phyloP scores from a whole-genome alignment of 352 stramenopile genomes.

The Phytopythium chamaehyphon region DNA sequence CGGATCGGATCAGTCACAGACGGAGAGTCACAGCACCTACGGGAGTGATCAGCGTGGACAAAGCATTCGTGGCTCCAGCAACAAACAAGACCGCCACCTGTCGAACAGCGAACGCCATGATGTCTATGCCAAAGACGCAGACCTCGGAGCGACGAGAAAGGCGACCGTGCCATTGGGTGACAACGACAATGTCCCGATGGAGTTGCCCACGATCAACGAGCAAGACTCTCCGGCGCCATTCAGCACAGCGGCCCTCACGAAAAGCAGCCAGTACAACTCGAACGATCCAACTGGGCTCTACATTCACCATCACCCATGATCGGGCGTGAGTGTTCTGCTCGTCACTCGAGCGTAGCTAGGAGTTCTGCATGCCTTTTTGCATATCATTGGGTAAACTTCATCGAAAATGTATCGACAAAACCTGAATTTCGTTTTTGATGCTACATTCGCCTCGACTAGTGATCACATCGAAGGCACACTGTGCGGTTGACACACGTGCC shows the following conservation, averaged over 20 bases:
- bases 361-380: too few relatives aligned
- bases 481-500: constrained; percentile 20
- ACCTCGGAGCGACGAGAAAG: neutral
- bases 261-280: constrained; percentile 3
- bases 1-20: neutral
- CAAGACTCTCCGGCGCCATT: neutral
- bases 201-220: neutral
- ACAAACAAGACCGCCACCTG: neutral
- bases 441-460: too few relatives aligned
- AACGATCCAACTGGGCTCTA: neutral
- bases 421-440: too few relatives aligned
- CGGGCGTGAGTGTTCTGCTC: too few relatives aligned
- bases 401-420: too few relatives aligned
- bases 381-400: too few relatives aligned
- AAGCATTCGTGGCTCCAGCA: too few relatives aligned
- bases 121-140: neutral
- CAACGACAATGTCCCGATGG: neutral
- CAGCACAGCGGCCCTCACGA: neutral
- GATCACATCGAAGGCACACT: constrained; percentile 19
- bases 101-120: neutral
- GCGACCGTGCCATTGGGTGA: neutral
- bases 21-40: neutral
- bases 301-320: neutral
- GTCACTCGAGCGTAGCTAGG: too few relatives aligned
- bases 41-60: neutral